phyloP scores from a whole-genome alignment of 1,139 yeast genomes.

The Meyerozyma carpophila region DNA sequence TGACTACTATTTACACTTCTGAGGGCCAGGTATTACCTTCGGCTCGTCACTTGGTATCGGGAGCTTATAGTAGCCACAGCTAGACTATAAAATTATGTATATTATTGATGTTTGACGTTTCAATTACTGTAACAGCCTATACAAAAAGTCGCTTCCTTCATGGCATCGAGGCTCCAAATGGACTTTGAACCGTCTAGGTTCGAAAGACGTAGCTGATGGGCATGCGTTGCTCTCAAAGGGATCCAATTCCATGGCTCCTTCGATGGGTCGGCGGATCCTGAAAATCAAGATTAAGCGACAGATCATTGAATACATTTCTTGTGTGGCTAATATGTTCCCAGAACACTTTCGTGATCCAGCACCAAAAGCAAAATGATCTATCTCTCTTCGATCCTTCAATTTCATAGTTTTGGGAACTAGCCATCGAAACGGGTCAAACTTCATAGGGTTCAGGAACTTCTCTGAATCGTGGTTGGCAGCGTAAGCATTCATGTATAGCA shows the following conservation, averaged over 20 bases:
- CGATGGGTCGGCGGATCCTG: slow-evolving; percentile 11
- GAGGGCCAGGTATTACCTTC: slow-evolving; percentile 20
- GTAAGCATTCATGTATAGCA: slow-evolving; percentile 60
- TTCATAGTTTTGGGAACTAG: slow-evolving; percentile 23
- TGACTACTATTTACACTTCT: slow-evolving; percentile 18
- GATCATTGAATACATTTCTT: slow-evolving; percentile 49
- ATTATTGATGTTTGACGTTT: slow-evolving; percentile 1
- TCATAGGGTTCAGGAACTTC: slow-evolving; percentile 43
- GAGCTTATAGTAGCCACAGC: slow-evolving; percentile 30
- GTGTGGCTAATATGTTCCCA: slow-evolving; percentile 57
- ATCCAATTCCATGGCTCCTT: slow-evolving; percentile 37
- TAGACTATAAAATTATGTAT: background rate
- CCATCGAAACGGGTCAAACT: slow-evolving; percentile 58
- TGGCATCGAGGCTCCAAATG: background rate
- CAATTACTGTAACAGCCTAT: background rate
- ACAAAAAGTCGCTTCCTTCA: background rate
- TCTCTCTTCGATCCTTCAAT: slow-evolving; percentile 15
- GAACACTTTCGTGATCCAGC: slow-evolving; percentile 68
- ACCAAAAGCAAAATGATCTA: slow-evolving; percentile 59
- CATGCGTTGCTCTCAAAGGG: slow-evolving; percentile 44
- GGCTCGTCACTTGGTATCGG: slow-evolving; percentile 30
- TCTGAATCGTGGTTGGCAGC: slow-evolving; percentile 63
- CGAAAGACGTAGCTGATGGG: slow-evolving; percentile 57
- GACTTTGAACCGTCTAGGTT: slow-evolving; percentile 41
- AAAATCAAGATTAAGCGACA: slow-evolving; percentile 30